Base-by-base conservation (phyloP, 2,329 filamentous ascomycete genomes). In the Epichloe sp. region DNA sequence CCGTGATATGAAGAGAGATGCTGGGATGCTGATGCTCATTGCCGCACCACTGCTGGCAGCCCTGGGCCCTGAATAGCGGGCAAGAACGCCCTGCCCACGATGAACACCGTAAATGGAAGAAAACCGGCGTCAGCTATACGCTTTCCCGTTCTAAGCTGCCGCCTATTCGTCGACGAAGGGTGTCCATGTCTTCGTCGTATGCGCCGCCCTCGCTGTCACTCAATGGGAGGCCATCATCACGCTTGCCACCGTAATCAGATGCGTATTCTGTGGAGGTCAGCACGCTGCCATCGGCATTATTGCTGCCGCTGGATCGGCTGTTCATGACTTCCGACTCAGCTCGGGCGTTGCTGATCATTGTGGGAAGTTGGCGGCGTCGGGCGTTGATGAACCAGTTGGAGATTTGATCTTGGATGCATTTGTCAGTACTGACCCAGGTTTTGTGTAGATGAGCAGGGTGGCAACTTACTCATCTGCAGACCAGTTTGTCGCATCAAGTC, bases 321-420 rank as follows among this genome's bases (percentile, higher is more conserved):
- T 63, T 66, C 65, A 71, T 74, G 52, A 69, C 73, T 52, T 76
- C 71, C 6, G 71, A 68, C 63, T 79, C 77, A 49, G 70, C 72
- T 49, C 71, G 69, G 2, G 75, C 74, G 55, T 77, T 77, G 59
- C 72, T 79, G 57, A 80, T 76, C 72, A 83, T 75, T 41, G 70
- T 67, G 2, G 80, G 79, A 19, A 84, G 66, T 58, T 83, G 78
- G 46, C 85, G 79, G 52, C 85, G 75, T 50, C 84, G 77, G 31
- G 83, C 83, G 57, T 88, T 88, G 67, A 88, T 88, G 66, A 87
- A 88, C 85, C 85, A 88, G 67, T 88, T 88, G 55, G 82, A 85
- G 21, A 88, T 85, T 71, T 82, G 79, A 65, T 82, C 79, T 82
- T 82, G 45, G 15, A 50, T 59, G 50, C 60, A 14, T 44, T 53